Evolutionary conservation across 805 yeast genomes (phyloP).

Genomic region (Ogataea pilisensis): DNA sequence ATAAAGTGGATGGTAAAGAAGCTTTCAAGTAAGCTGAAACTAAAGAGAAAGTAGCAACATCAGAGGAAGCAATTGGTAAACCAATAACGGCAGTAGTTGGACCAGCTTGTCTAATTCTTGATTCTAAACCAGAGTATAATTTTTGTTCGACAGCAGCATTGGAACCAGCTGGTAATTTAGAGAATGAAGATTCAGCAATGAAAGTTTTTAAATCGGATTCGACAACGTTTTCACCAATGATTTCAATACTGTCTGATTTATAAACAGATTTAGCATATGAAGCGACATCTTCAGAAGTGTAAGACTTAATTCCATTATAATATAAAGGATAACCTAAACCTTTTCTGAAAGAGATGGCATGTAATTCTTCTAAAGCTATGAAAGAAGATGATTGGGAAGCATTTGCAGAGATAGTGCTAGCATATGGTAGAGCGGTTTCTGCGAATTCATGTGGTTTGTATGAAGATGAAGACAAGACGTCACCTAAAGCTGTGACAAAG

Average conservation of each 20-base stretch:
- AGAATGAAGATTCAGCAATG: slow-evolving; percentile 61
- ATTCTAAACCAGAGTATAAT: slow-evolving; percentile 59
- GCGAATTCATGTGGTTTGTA: slow-evolving; percentile 79
- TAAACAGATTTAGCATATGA: slow-evolving; percentile 63
- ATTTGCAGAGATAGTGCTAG: slow-evolving; percentile 55
- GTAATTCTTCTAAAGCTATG: slow-evolving; percentile 73
- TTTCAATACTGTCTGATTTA: slow-evolving; percentile 64
- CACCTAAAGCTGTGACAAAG: slow-evolving; percentile 81
- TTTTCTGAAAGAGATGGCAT: slow-evolving; percentile 74
- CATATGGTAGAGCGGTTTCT: slow-evolving; percentile 81
- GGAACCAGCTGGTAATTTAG: slow-evolving; percentile 59
- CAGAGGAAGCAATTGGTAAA: slow-evolving; percentile 64
- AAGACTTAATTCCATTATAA: slow-evolving; percentile 59
- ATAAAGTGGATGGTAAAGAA: slow-evolving; percentile 44
- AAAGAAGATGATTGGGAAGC: slow-evolving; percentile 49
- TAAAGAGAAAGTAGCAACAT: slow-evolving; percentile 63
- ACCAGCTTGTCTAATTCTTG: slow-evolving; percentile 61
- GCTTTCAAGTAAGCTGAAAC: slow-evolving; percentile 66
- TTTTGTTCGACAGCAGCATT: slow-evolving; percentile 36
- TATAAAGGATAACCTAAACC: slow-evolving; percentile 84
- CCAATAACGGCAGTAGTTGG: slow-evolving; percentile 75
- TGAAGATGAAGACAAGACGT: slow-evolving; percentile 62
- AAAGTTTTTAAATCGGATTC: slow-evolving; percentile 66
- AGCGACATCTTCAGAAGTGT: slow-evolving; percentile 61
- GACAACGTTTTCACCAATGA: slow-evolving; percentile 71